Conservation (phyloP, 768 basidiomycete species). For the Suillus bovinus region DNA sequence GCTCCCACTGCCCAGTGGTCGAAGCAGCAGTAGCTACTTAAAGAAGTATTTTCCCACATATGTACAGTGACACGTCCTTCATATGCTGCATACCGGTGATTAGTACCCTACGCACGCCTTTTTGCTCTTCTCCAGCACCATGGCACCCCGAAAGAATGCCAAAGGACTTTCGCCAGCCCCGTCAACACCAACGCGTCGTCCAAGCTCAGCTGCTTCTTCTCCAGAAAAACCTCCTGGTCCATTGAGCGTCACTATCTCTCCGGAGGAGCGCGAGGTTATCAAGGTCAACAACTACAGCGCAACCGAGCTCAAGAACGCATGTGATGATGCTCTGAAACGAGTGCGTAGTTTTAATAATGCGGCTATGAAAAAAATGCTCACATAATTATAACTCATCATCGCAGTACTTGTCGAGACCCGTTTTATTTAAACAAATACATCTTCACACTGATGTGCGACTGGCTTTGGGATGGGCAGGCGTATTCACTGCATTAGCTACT, state of each 20-base stretch:
- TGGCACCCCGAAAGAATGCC: conserved; percentile 23
- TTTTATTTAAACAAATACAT: conserved; percentile 84
- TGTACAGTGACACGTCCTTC: not conserved
- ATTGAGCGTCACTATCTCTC: conserved; percentile 45
- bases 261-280: conserved; percentile 51
- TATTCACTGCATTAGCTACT: conserved; percentile 78
- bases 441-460: conserved; percentile 88
- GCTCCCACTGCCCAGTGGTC: not conserved
- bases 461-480: conserved; percentile 82
- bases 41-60: conserved; percentile 3
- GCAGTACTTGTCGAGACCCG: conserved; percentile 81
- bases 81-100: not conserved
- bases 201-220: conserved; percentile 23
- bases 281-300: conserved; percentile 61
- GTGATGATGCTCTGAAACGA: conserved; percentile 89
- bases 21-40: not conserved
- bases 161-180: conserved; percentile 17
- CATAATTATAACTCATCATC: conserved; percentile 6
- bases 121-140: conserved; percentile 7
- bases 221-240: conserved; percentile 51
- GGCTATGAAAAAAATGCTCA: not conserved
- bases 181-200: conserved; percentile 22
- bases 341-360: conserved; percentile 43
- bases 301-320: conserved; percentile 66
- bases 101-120: conserved; percentile 19